Evolutionary conservation across 345 rosid species (phyloP).

Genomic region (Moricandia arvensis): DNA sequence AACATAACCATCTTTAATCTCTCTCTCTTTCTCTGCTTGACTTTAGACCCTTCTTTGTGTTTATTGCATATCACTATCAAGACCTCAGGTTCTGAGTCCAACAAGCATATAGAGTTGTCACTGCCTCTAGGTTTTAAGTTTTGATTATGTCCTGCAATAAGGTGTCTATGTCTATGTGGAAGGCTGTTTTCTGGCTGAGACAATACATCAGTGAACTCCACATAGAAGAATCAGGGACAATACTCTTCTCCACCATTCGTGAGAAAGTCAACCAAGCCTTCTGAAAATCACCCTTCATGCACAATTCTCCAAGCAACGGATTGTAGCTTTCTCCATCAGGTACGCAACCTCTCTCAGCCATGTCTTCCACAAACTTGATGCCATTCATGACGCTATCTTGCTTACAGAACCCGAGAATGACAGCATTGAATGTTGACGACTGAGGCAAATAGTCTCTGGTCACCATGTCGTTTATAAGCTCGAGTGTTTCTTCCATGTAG

Average conservation of each 20-base stretch:
- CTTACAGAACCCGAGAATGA: constrained; percentile 56
- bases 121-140: constrained; percentile 16
- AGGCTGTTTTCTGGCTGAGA: constrained; percentile 41
- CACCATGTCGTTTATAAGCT: constrained; percentile 62
- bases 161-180: constrained; percentile 31
- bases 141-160: constrained; percentile 27
- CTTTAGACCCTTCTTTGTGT: no score
- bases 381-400: constrained; percentile 56
- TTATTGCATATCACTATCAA: no score
- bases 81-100: background rate
- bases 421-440: constrained; percentile 52
- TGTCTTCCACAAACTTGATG: constrained; percentile 59
- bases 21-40: no score
- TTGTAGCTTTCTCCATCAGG: constrained; percentile 50
- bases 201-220: constrained; percentile 59
- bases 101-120: background rate
- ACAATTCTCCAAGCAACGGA: constrained; percentile 42
- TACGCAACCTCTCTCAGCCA: constrained; percentile 55
- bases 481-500: constrained; percentile 44
- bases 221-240: constrained; percentile 50
- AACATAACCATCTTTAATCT: no score
- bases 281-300: no score
- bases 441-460: constrained; percentile 45
- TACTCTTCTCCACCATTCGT: no score
- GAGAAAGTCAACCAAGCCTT: no score